Conservation (phyloP, 2,329 filamentous ascomycete species). For the Verticillium isaacii region DNA sequence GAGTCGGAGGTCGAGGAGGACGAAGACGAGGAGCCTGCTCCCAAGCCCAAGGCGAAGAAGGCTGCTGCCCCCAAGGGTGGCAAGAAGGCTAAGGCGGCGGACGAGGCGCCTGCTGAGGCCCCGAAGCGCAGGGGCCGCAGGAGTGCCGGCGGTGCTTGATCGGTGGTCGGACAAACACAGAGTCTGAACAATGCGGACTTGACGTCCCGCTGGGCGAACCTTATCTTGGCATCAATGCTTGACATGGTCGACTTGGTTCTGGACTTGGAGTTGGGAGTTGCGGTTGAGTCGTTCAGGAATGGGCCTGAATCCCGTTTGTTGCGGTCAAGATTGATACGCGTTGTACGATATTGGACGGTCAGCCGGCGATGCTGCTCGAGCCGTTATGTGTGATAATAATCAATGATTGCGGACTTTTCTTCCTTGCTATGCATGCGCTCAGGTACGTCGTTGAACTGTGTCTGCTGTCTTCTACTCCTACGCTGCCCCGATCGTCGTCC, state of each 20-base stretch:
- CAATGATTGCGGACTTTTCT: neutral
- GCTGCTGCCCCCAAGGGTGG: constrained; percentile 15
- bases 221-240: no score
- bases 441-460: neutral
- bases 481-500: neutral
- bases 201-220: no score
- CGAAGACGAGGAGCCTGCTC: constrained; percentile 22
- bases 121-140: neutral
- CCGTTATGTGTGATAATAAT: neutral
- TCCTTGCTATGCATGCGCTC: neutral
- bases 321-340: neutral
- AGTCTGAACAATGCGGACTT: no score
- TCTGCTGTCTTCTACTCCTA: neutral
- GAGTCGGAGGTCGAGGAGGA: constrained; percentile 13
- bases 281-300: neutral
- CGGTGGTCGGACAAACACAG: neutral
- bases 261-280: neutral
- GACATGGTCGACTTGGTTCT: no score
- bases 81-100: constrained; percentile 9
- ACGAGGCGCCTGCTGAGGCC: constrained; percentile 12
- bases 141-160: neutral
- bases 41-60: constrained; percentile 25
- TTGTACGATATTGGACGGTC: neutral
- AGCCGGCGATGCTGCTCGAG: neutral
- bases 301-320: no score